Conservation (phyloP, 768 basidiomycete species). For the Russula sp. region DNA sequence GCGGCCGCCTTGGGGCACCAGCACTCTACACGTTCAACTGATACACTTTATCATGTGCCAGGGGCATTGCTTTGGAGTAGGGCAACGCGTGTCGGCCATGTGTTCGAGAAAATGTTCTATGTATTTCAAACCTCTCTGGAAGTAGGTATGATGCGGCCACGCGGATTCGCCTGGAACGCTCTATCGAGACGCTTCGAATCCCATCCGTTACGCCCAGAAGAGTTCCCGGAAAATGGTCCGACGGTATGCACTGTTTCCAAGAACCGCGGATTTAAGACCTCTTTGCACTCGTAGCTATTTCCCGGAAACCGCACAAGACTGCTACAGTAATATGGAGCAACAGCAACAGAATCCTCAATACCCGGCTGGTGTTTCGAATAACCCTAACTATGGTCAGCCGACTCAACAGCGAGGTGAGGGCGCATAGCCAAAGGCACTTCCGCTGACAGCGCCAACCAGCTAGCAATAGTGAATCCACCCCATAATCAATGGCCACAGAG, state of each 20-base stretch:
- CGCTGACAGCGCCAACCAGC: neutral
- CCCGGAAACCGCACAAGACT: neutral
- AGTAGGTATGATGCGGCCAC: neutral
- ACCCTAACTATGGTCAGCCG: neutral
- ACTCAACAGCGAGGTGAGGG: neutral
- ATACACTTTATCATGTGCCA: neutral
- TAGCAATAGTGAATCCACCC: neutral
- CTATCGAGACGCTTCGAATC: neutral
- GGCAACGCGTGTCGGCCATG: neutral
- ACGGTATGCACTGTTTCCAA: neutral
- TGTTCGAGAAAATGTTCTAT: neutral
- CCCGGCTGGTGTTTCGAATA: neutral
- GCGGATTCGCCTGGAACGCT: neutral
- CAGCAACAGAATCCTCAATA: neutral
- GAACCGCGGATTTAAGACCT: neutral
- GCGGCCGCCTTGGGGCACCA: slow-evolving; percentile 3
- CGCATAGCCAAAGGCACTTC: neutral
- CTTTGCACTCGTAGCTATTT: neutral
- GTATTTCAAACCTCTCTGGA: neutral
- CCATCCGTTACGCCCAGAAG: slow-evolving; percentile 2
- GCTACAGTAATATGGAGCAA: neutral
- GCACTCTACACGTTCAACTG: neutral
- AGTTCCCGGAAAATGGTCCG: neutral
- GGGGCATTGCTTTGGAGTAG: neutral
- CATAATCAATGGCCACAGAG: neutral